Conservation (phyloP, 331 rosid species). For the Quercus tomentella region DNA sequence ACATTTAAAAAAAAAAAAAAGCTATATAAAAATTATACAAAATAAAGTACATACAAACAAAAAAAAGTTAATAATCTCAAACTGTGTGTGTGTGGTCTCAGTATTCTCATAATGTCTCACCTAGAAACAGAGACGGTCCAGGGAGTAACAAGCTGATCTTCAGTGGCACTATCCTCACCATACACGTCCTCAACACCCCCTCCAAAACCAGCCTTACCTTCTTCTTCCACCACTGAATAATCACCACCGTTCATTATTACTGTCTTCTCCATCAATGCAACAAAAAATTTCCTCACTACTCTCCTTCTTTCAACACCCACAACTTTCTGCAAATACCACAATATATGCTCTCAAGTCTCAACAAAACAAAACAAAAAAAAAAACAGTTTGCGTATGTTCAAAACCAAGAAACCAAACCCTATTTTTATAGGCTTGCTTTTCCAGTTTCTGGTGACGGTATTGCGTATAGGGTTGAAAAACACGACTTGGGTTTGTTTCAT, state of each 20-base stretch:
- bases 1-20: background rate
- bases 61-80: background rate
- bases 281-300: slow-evolving; percentile 18
- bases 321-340: slow-evolving; percentile 34
- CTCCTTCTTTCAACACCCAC: slow-evolving; percentile 3
- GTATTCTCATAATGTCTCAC: slow-evolving; percentile 21
- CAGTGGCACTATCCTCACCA: slow-evolving; percentile 77
- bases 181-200: slow-evolving; percentile 67
- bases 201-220: slow-evolving; percentile 30
- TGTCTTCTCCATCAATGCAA: slow-evolving; percentile 39
- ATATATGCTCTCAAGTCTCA: background rate
- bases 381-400: background rate
- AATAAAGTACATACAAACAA: background rate
- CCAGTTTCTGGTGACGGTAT: background rate
- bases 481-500: slow-evolving; percentile 20
- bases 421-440: background rate
- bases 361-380: background rate
- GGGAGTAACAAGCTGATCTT: slow-evolving; percentile 87
- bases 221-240: slow-evolving; percentile 15
- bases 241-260: slow-evolving; percentile 44
- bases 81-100: background rate
- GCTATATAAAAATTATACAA: background rate
- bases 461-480: background rate
- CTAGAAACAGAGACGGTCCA: slow-evolving; percentile 90
- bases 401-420: background rate